These are phyloP conservation scores for Colletotrichum caudatum DNA, from an alignment of 2,329 filamentous ascomycete genomes.

Conservation along the genomic window DNA sequence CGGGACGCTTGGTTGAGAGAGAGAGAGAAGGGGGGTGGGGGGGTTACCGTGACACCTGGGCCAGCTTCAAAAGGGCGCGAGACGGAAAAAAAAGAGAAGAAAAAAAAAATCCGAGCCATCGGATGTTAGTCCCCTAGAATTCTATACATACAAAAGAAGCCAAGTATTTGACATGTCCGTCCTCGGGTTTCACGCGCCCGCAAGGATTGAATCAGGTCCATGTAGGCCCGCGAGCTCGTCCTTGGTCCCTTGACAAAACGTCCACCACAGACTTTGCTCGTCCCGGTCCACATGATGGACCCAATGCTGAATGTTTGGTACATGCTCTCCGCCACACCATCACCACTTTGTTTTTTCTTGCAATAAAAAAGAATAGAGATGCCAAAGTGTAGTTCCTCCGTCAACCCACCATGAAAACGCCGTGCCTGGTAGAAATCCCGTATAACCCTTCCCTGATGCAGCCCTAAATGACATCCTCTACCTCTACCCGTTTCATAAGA, in stretches of 20 bases:
- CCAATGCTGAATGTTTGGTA: background rate
- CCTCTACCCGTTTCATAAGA: constrained; percentile 12
- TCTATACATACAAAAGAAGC: constrained; percentile 17
- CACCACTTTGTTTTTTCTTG: background rate
- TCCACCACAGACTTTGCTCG: background rate
- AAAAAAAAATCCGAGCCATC: background rate
- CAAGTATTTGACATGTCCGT: background rate
- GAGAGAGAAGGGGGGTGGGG: background rate
- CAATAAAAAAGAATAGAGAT: background rate
- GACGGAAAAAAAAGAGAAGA: background rate
- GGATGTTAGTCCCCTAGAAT: background rate
- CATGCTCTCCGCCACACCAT: background rate
- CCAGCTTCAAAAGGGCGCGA: background rate
- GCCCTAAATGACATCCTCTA: constrained; percentile 9
- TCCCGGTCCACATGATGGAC: background rate
- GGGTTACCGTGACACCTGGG: background rate
- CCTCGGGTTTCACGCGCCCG: background rate
- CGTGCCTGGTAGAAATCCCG: constrained; percentile 15
- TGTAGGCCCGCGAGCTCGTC: background rate
- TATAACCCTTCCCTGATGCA: constrained; percentile 6
- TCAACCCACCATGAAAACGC: constrained; percentile 12
- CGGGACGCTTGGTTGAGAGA: background rate
- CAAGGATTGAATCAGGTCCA: background rate
- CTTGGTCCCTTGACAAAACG: background rate
- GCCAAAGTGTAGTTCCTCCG: background rate